phyloP scores from a whole-genome alignment of 176 grass and related monocot genomes.

The Otatea glauca region DNA sequence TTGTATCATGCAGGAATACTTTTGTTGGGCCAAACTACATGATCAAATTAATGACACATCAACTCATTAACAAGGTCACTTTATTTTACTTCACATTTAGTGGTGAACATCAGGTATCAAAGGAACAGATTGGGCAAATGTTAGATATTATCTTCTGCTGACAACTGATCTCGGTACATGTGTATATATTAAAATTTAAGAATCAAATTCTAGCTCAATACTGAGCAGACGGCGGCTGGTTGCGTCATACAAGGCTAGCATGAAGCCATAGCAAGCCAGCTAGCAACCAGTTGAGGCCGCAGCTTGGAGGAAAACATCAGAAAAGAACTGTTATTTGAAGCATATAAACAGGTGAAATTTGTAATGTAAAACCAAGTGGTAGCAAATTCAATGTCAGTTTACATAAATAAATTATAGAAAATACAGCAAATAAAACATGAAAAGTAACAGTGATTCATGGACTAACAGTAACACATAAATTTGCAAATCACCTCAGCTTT shows the following conservation, averaged over 20 bases:
- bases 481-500: constrained; percentile 80
- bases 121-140: not conserved
- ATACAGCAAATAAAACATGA: constrained; percentile 15
- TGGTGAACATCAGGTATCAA: constrained; percentile 15
- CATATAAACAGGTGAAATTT: constrained; percentile 14
- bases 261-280: constrained; percentile 4
- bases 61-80: not conserved
- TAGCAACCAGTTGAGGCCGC: constrained; percentile 1
- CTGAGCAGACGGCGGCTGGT: not conserved
- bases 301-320: not conserved
- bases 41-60: not conserved
- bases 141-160: not conserved
- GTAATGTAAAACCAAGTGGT: constrained; percentile 14
- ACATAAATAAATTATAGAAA: constrained; percentile 10
- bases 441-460: constrained; percentile 18
- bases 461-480: constrained; percentile 19
- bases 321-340: not conserved
- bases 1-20: not conserved
- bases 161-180: not conserved
- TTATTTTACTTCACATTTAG: constrained; percentile 8
- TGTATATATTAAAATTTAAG: not conserved
- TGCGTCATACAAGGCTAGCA: not conserved
- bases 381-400: constrained; percentile 5
- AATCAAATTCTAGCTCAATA: not conserved
- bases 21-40: not conserved